Evolutionary conservation across 176 grass and related monocot genomes (phyloP).

Genomic region (Typha latifolia): DNA sequence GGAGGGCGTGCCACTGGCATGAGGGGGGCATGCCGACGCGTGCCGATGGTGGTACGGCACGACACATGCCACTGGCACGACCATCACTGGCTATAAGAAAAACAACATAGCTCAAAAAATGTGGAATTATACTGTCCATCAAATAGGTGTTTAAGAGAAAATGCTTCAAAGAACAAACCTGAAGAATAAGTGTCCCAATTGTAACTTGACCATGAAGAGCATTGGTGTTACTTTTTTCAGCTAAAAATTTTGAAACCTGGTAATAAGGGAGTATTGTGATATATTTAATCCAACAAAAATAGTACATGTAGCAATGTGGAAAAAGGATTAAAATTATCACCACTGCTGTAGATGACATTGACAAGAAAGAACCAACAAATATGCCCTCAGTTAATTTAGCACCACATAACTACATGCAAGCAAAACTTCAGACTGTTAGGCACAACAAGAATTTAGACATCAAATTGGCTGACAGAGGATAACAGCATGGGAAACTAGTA

Average conservation of each 20-base stretch:
- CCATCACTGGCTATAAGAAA: too few relatives aligned
- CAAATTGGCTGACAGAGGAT: too few relatives aligned
- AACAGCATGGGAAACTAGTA: too few relatives aligned
- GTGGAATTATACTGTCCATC: background rate
- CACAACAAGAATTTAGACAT: background rate
- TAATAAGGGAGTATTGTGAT: conserved; percentile 8
- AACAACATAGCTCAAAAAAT: background rate
- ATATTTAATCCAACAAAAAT: background rate
- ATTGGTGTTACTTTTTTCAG: conserved; percentile 81
- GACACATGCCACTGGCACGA: too few relatives aligned
- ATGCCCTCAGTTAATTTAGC: conserved; percentile 85
- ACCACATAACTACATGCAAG: conserved; percentile 59
- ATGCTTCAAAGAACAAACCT: conserved; percentile 35
- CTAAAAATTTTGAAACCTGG: conserved; percentile 90
- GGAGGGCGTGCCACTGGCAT: too few relatives aligned
- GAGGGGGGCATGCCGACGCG: too few relatives aligned
- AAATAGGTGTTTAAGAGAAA: conserved; percentile 4
- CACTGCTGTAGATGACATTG: conserved; percentile 98
- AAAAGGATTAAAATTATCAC: conserved; percentile 41
- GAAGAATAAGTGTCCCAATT: conserved; percentile 84
- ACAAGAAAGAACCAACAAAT: conserved; percentile 97
- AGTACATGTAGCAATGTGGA: background rate
- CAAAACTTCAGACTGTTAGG: conserved; percentile 5
- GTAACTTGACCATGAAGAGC: conserved; percentile 95
- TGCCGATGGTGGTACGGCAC: too few relatives aligned